Evolutionary conservation across 768 basidiomycete genomes (phyloP), one percentile per base, ranked within the genome.

Genomic region (Sporobolomyces phaffii): DNA sequence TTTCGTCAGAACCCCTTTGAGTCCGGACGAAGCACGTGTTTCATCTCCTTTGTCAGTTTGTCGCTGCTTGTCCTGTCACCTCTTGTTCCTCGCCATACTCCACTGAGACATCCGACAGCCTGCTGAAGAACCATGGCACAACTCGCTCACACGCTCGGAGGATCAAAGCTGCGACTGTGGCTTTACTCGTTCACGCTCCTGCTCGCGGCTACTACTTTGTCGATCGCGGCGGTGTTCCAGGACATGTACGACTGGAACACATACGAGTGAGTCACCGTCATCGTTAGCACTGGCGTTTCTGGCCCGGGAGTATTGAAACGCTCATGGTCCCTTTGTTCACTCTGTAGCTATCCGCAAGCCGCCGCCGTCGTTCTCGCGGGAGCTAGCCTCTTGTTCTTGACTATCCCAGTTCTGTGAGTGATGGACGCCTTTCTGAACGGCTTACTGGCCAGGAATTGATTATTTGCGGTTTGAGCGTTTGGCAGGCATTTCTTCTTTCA

Each of bases 401-500:
- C 13, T 9, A 40, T 40, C 7, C 52, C 52, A 3, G 52, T 54
- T 8, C 5, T 54, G 52, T 54, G 24, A 20, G 52, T n/a, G n/a
- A n/a, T n/a, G n/a, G n/a, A n/a, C n/a, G n/a, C n/a, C n/a, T n/a
- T n/a, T n/a, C n/a, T n/a, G n/a, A n/a, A n/a, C n/a, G 26, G 31
- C 24, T 44, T 20, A 20, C 43, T 44, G 15, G 22, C 31, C 49
- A 9, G 45, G 26, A 9, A 47, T 28, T 47, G 45, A 43, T 22
- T 43, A 13, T 48, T n/a, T n/a, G n/a, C n/a, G n/a, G 13, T 10
- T n/a, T n/a, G 49, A 31, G 28, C 24, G 9, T 31, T 15, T 18
- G 24, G 17, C 31, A 54, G 52, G 18, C 52, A 54, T 26, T 54
- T 36, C n/a, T 54, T n/a, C 52, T 54, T 54, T 15, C 52, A 54